These are phyloP conservation scores for Aspergillus baeticus DNA, from an alignment of 495 filamentous ascomycete genomes.

Conservation along the genomic window DNA sequence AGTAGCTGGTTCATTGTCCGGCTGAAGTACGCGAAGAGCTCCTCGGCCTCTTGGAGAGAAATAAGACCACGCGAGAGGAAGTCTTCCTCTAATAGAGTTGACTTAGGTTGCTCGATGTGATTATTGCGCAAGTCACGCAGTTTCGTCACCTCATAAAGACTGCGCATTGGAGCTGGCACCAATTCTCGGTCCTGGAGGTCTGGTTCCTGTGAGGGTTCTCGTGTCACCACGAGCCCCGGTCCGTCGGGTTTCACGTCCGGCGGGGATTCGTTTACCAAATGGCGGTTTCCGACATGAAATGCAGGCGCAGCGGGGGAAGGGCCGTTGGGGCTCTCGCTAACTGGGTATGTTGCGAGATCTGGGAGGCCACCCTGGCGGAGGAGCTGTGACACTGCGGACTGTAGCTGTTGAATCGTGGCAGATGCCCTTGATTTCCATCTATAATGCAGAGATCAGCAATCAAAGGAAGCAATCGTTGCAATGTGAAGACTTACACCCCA, in stretches of 20 bases:
- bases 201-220: conserved; percentile 54
- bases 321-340: conserved; percentile 29
- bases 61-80: conserved; percentile 51
- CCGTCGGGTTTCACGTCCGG: conserved; percentile 27
- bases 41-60: conserved; percentile 49
- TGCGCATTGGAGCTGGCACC: conserved; percentile 57
- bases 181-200: conserved; percentile 46
- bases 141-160: conserved; percentile 60
- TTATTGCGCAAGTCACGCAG: conserved; percentile 52
- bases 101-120: conserved; percentile 41
- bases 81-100: conserved; percentile 49
- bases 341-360: conserved; percentile 39
- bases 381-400: conserved; percentile 45
- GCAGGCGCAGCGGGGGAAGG: conserved; percentile 29
- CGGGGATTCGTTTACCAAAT: conserved; percentile 29
- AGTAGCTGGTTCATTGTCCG: conserved; percentile 55
- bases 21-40: conserved; percentile 52
- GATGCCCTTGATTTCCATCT: conserved; percentile 49
- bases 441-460: conserved; percentile 13
- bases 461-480: neutral
- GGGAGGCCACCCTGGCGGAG: conserved; percentile 39
- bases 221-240: conserved; percentile 39
- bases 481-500: conserved; percentile 33
- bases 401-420: conserved; percentile 41
- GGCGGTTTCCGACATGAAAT: conserved; percentile 27